A percentile compares a stretch with the other conserved stretches of the same genome.
phyloP scores from a whole-genome alignment of 208 protist genomes.

The Polymyxa betae region DNA sequence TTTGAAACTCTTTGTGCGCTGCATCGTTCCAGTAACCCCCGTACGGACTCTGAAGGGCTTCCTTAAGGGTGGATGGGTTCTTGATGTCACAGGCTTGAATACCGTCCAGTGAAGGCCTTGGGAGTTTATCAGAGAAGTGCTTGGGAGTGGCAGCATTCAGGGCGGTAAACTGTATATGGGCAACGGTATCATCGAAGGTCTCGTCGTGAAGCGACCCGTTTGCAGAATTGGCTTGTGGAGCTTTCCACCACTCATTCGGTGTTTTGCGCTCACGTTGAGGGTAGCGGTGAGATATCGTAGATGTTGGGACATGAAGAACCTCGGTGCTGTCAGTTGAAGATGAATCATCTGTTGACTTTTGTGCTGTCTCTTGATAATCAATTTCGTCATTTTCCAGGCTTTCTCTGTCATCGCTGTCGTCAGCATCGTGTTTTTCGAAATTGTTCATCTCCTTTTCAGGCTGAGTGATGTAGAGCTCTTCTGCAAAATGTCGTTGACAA shows the following conservation, averaged over 20 bases:
- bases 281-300: too few relatives aligned
- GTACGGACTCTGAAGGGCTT: neutral
- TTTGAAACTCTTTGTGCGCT: neutral
- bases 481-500: too few relatives aligned
- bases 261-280: neutral
- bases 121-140: too few relatives aligned
- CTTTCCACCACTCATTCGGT: neutral
- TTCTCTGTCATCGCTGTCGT: neutral
- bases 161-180: too few relatives aligned
- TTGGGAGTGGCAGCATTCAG: too few relatives aligned
- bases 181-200: too few relatives aligned
- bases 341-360: neutral
- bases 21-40: neutral
- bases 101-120: neutral
- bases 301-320: too few relatives aligned
- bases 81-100: neutral
- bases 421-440: neutral
- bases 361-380: neutral
- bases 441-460: too few relatives aligned
- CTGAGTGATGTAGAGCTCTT: too few relatives aligned
- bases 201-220: too few relatives aligned
- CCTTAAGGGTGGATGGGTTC: neutral
- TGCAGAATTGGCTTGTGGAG: neutral
- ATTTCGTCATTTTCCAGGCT: neutral
- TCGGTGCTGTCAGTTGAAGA: neutral